Base-by-base conservation (phyloP, 2,329 filamentous ascomycete genomes). In the Ophiostoma pallidulum region DNA sequence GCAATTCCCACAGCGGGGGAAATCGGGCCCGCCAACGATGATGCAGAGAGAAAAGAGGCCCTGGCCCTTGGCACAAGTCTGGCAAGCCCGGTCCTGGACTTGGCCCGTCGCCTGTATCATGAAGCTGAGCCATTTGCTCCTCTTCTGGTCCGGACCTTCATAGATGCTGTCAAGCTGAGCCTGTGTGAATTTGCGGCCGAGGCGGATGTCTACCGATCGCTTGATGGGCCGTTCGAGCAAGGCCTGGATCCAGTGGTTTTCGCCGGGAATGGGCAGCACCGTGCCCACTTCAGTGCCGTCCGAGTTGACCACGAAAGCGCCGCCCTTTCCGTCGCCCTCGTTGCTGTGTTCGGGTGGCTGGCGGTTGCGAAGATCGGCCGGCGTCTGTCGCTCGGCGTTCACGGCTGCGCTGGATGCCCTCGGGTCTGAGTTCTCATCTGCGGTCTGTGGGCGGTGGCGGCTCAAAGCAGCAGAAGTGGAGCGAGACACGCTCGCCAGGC, bases 61-160 rank as follows among this genome's bases (percentile, higher is more conserved):
- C 19, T 65, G 60, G 22, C 65, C 64, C 46, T 62, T 67, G 1
- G 64, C 57, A 45, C 72, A 75, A 1, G 62, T 65, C 0, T 59
- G 52, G 44, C 72, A 75, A 24, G 64, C 62, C 18, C 60, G 57
- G 0, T 56, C 51, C 48, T 71, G 68, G 4, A 68, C 48, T 12
- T 66, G 60, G 1, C 72, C 72, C 0, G 65, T 72, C 2, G 72
- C 72, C 50, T 75, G 71, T 28, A 74, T 71, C 64, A 72, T 71
- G 48, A 67, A 69, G 12, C 67, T 66, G 8, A 72, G 53, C 69
- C 70, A 74, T 52, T 69, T 71, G 41, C 67, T 62, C 1, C 62
- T 64, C 53, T 71, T 69, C n/a, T 41, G 40, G 26, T 56, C 54
- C 3, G 57, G 58, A 39, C 70, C 66, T 12, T 67, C 65, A 45